Percentiles rank a stretch among this genome's conserved stretches.
Evolutionary conservation across 495 filamentous ascomycete genomes (phyloP).

Genomic region (Lineolata rhizophorae): DNA sequence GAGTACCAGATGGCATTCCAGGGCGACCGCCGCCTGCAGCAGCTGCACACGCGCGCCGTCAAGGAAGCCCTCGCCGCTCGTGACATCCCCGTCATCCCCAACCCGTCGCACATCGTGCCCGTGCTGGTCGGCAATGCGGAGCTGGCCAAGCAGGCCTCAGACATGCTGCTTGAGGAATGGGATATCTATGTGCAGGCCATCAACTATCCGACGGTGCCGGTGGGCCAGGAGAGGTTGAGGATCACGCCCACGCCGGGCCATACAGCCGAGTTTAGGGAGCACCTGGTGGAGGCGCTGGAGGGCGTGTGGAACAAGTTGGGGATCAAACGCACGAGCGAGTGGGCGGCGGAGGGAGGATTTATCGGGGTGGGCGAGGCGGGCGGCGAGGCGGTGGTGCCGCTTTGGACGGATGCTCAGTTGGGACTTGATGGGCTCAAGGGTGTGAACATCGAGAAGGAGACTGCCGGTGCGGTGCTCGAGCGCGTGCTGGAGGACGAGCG

Average conservation of each 20-base stretch:
- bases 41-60: constrained; percentile 83
- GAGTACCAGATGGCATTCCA: constrained; percentile 69
- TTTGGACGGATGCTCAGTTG: constrained; percentile 80
- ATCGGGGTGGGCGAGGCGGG: constrained; percentile 68
- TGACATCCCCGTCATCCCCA: constrained; percentile 95
- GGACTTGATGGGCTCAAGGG: constrained; percentile 36
- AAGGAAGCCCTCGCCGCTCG: constrained; percentile 53
- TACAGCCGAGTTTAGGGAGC: constrained; percentile 52
- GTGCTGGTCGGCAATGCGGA: constrained; percentile 86
- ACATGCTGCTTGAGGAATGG: constrained; percentile 68
- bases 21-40: constrained; percentile 73
- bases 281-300: constrained; percentile 69
- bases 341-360: constrained; percentile 79
- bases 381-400: constrained; percentile 32
- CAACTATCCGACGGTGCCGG: constrained; percentile 95
- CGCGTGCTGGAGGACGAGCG: constrained; percentile 21
- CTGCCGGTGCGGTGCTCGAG: constrained; percentile 19
- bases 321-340: constrained; percentile 80
- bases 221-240: constrained; percentile 83
- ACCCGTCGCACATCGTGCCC: constrained; percentile 89
- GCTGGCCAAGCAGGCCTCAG: constrained; percentile 74
- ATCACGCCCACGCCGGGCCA: constrained; percentile 94
- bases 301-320: constrained; percentile 68
- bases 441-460: constrained; percentile 7
- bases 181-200: constrained; percentile 95